Conservation (phyloP, 768 basidiomycete species). For the Pleurotus giganteus region DNA sequence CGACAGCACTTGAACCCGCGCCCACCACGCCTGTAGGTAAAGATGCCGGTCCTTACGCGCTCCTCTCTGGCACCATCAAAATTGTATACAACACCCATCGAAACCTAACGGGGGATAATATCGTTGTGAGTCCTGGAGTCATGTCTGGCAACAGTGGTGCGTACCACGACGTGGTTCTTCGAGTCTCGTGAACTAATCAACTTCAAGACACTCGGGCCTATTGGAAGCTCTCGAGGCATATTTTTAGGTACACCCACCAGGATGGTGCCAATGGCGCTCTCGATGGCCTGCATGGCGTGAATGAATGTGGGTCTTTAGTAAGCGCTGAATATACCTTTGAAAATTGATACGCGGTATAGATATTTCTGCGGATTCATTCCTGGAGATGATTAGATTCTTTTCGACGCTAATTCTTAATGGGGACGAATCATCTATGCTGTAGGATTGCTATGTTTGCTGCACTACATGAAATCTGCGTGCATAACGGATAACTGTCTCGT, state of each 20-base stretch:
- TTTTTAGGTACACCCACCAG: constrained; percentile 49
- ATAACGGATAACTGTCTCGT: not conserved
- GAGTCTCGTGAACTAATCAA: constrained; percentile 1
- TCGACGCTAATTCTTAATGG: constrained; percentile 41
- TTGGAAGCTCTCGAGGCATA: constrained; percentile 31
- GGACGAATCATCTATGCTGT: constrained; percentile 28
- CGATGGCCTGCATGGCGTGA: constrained; percentile 45
- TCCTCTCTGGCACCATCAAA: constrained; percentile 43
- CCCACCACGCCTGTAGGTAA: constrained; percentile 36
- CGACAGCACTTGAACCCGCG: constrained; percentile 45
- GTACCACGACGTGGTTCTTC: constrained; percentile 10
- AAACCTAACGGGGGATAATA: constrained; percentile 13
- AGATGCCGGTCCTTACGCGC: constrained; percentile 23
- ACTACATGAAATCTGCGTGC: not conserved
- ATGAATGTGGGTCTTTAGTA: constrained; percentile 45
- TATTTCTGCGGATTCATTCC: constrained; percentile 30
- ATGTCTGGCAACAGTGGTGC: constrained; percentile 36
- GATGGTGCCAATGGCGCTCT: constrained; percentile 14
- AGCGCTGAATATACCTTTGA: not conserved
- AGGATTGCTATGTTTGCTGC: not conserved
- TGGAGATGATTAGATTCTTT: constrained; percentile 44
- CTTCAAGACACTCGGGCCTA: constrained; percentile 33
- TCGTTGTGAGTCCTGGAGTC: constrained; percentile 27
- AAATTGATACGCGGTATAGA: constrained; percentile 12
- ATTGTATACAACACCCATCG: constrained; percentile 33